Conservation (phyloP, 306 rosid genomes). For the Cucumis cinereus region DNA sequence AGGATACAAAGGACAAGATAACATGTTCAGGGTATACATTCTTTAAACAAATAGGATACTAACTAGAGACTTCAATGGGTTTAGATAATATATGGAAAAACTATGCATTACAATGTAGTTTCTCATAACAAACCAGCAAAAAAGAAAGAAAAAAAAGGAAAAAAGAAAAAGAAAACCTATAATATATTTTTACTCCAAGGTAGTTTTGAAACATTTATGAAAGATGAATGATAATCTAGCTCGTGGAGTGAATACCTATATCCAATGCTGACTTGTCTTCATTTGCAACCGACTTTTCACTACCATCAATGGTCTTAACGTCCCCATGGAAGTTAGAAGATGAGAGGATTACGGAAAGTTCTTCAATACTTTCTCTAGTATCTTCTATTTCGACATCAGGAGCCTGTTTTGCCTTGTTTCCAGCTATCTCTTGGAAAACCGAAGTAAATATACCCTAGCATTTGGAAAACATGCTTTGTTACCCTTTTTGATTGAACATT, state of each 20-base stretch:
- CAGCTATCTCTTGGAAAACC: slow-evolving; percentile 64
- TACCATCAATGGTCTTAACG: slow-evolving; percentile 19
- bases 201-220: background rate
- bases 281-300: slow-evolving; percentile 23
- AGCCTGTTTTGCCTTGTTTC: slow-evolving; percentile 48
- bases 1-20: background rate
- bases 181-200: no score
- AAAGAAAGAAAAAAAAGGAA: no score
- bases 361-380: slow-evolving; percentile 38
- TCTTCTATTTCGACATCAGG: slow-evolving; percentile 43
- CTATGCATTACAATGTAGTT: background rate
- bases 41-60: background rate
- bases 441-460: slow-evolving; percentile 66
- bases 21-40: background rate
- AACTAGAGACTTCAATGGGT: background rate
- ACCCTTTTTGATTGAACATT: background rate
- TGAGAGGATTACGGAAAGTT: slow-evolving; percentile 49
- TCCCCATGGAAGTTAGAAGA: slow-evolving; percentile 37
- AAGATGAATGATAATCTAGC: background rate
- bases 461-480: background rate
- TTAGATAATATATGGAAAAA: background rate
- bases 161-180: no score
- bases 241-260: slow-evolving; percentile 34
- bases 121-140: background rate
- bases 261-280: slow-evolving; percentile 32